Conservation (phyloP, 208 protist genomes). For the Leptomonas seymouri region DNA sequence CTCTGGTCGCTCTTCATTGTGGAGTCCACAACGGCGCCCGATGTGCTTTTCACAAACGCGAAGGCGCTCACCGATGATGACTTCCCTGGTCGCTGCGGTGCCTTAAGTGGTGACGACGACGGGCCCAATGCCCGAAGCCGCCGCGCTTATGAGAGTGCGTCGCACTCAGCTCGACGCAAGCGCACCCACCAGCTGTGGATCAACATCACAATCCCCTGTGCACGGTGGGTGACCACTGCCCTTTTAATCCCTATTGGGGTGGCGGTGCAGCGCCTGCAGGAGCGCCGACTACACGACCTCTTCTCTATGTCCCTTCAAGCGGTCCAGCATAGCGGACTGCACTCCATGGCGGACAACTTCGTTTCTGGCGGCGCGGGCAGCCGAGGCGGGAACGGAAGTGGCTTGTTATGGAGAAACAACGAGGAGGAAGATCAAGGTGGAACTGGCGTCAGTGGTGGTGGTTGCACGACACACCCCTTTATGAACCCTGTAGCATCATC, state of each 20-base stretch:
- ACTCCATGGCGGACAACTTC: background rate
- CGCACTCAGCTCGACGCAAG: background rate
- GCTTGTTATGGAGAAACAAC: conserved; percentile 11
- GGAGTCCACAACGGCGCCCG: conserved; percentile 20
- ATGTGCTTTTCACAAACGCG: conserved; percentile 28
- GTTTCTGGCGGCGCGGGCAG: background rate
- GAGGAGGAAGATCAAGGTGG: background rate
- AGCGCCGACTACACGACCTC: conserved; percentile 53
- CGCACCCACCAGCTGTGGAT: conserved; percentile 54
- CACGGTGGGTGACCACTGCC: conserved; percentile 78
- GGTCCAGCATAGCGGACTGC: background rate
- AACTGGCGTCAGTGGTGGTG: too few relatives aligned
- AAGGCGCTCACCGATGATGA: conserved; percentile 4
- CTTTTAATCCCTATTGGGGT: conserved; percentile 73
- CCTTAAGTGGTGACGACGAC: background rate
- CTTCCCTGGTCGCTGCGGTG: too few relatives aligned
- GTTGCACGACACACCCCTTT: too few relatives aligned
- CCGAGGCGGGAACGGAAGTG: background rate
- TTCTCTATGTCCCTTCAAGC: conserved; percentile 24
- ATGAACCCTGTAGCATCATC: too few relatives aligned
- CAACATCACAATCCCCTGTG: conserved; percentile 68
- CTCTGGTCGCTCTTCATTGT: conserved; percentile 24
- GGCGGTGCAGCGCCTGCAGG: conserved; percentile 70
- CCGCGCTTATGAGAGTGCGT: background rate
- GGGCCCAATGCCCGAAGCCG: background rate